These are phyloP conservation scores for Psidium friedrichsthalianum DNA, from an alignment of 345 rosid species.

Conservation along the genomic window DNA sequence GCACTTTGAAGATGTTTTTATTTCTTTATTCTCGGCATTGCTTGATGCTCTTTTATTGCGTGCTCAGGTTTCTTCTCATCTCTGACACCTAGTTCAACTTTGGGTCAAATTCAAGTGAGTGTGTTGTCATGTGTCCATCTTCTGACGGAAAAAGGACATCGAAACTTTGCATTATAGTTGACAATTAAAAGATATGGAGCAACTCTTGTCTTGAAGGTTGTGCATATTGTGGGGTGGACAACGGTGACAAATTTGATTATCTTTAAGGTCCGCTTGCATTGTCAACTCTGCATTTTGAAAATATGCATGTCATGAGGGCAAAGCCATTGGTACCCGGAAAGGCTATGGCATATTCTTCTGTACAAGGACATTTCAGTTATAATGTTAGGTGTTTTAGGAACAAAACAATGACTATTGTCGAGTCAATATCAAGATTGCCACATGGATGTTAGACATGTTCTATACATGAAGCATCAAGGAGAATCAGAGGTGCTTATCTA, in stretches of 20 bases:
- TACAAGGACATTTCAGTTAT: background rate
- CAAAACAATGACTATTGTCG: background rate
- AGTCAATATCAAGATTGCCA: background rate
- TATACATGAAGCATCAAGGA: background rate
- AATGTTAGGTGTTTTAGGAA: background rate
- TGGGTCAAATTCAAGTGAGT: background rate
- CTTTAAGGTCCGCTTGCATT: background rate
- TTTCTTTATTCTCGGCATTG: constrained; percentile 65
- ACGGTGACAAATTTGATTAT: background rate
- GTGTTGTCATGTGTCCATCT: background rate
- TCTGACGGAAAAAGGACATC: background rate
- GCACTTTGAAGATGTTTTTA: constrained; percentile 47
- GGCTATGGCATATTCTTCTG: background rate
- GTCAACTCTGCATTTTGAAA: background rate
- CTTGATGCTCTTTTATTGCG: constrained; percentile 77
- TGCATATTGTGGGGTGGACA: background rate
- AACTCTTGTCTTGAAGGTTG: background rate
- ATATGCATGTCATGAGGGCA: background rate
- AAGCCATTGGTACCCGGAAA: background rate
- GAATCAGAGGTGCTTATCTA: background rate
- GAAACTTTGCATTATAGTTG: background rate
- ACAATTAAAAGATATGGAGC: background rate
- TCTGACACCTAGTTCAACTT: background rate
- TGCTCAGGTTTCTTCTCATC: constrained; percentile 52
- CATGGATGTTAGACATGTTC: background rate